Evolutionary conservation across 225 moss, liverwort and hornwort species (phyloP), one percentile per base, ranked within the genome.

Genomic region (Marchantia polymorpha): DNA sequence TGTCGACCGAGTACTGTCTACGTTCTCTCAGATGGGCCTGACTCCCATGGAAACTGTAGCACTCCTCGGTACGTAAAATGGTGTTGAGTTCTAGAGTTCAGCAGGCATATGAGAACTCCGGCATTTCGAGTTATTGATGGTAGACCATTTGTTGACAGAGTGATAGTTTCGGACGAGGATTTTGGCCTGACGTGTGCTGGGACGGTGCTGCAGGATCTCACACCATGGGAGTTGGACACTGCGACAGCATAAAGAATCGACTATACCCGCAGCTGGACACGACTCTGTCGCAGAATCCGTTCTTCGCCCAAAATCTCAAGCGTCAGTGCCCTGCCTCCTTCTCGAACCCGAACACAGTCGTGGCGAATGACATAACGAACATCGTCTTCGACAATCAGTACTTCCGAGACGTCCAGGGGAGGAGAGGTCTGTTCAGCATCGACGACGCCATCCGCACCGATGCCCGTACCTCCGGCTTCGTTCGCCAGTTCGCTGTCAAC

Each of bases 221-320:
- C 58, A 88, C 90, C 1, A 86, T 88, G 77, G 90, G 90, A 82
- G 82, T 90, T 19, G 88, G 88, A 8, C 90, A 90, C 77, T 90
- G 90, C 79, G 83, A 79, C 10, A 90, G 84, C 55, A 82, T 90
- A 10, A 20, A 17, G 17, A 86, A 90, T 59, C 77, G 90, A 59
- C 46, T 90, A 4, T 90, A 88, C 47, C 90, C 90, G 3, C 31
- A 55, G 59, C 51, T 81, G 39, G 88, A 90, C 63, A 16, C 79
- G 16, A 82, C 85, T 14, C 54, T 90, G 70, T 50, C 68, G 29
- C 22, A 48, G n/a, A 68, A 69, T 14, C 79, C 68, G 2, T 74
- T 80, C 59, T 90, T 86, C 69, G 84, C 87, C 3, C n/a, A 63
- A 27, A 69, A 46, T 15, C 83, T 90, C 26, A 10, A 15, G 55